Evolutionary conservation across 352 stramenopile genomes (phyloP), one percentile per base, ranked within the genome.

Genomic region (Salisapilia sapeloensis): DNA sequence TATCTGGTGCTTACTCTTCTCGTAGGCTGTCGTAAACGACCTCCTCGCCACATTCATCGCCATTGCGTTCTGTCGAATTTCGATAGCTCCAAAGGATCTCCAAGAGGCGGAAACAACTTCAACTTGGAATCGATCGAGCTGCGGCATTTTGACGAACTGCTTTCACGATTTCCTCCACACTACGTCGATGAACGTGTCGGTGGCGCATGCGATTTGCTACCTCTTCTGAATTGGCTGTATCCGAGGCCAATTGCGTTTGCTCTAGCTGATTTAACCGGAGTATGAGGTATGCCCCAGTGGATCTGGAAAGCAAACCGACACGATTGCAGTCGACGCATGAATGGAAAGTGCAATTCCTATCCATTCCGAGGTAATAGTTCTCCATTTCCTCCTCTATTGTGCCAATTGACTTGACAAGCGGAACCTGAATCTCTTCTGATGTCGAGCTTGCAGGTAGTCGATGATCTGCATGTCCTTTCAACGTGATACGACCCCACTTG

Each of bases 1-100:
- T 34, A 94, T 48, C 7, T 40, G 40, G 46, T 86, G 74, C 57
- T 85, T 71, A 40, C 57, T 62, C 42, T 64, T 67, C 24, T 48
- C 38, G 36, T 54, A 52, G n/a, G n/a, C n/a, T n/a, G n/a, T n/a
- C 39, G 74, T 56, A 42, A 74, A 77, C 2, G 59, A 44, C 46
- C 58, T 62, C 22, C 58, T 49, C 8, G 56, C 33, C 19, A 35
- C 44, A 30, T 34, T 35, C 37, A 36, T 45, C n/a, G 30, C 15
- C 4, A 26, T 23, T 16, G 6, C 6, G 28, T 32, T 23, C 28
- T 24, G 37, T 27, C 35, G 29, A 35, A 29, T 32, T 44, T n/a
- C n/a, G n/a, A n/a, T n/a, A n/a, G n/a, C n/a, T n/a, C n/a, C n/a
- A n/a, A n/a, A n/a, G n/a, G n/a, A n/a, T n/a, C n/a, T n/a, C n/a